phyloP scores from a whole-genome alignment of 1,284 basidiomycete genomes.

The Mycosarcoma maydis region DNA sequence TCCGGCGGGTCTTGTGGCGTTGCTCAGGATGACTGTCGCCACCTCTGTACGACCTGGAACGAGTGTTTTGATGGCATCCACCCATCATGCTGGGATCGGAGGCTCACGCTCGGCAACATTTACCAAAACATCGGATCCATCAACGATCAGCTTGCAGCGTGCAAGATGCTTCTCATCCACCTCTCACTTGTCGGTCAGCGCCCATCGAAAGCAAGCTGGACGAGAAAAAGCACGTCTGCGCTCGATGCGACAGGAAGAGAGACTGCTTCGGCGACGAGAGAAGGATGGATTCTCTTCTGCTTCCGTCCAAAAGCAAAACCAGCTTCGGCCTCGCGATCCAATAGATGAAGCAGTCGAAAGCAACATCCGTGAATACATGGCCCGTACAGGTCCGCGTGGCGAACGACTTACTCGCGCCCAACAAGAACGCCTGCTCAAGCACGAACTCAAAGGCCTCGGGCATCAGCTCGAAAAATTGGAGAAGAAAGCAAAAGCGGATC shows the following conservation, averaged over 20 bases:
- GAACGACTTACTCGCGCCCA: constrained; percentile 36
- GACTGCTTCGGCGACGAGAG: constrained; percentile 21
- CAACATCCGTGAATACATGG: constrained; percentile 42
- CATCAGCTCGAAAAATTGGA: constrained; percentile 40
- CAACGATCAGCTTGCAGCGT: neutral
- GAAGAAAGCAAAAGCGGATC: constrained; percentile 46
- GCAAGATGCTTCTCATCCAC: constrained; percentile 12
- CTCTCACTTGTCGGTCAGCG: constrained; percentile 7
- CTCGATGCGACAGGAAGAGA: constrained; percentile 17
- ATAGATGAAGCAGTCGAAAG: constrained; percentile 24
- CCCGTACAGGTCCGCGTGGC: constrained; percentile 32
- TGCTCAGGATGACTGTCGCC: constrained; percentile 1
- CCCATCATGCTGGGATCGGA: too few relatives aligned
- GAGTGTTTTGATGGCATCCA: constrained; percentile 8
- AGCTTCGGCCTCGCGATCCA: constrained; percentile 10
- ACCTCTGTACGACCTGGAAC: neutral
- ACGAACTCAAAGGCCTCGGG: constrained; percentile 50
- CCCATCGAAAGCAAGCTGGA: constrained; percentile 41
- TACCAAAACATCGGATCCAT: too few relatives aligned
- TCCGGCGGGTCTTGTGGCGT: constrained; percentile 4
- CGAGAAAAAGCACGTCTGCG: constrained; percentile 37
- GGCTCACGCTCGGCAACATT: too few relatives aligned
- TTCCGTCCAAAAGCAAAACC: neutral
- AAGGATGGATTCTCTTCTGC: constrained; percentile 15
- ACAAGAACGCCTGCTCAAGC: constrained; percentile 42